Evolutionary conservation across 106 monocot genomes (phyloP).

Genomic region (Cymbidium sinense): DNA sequence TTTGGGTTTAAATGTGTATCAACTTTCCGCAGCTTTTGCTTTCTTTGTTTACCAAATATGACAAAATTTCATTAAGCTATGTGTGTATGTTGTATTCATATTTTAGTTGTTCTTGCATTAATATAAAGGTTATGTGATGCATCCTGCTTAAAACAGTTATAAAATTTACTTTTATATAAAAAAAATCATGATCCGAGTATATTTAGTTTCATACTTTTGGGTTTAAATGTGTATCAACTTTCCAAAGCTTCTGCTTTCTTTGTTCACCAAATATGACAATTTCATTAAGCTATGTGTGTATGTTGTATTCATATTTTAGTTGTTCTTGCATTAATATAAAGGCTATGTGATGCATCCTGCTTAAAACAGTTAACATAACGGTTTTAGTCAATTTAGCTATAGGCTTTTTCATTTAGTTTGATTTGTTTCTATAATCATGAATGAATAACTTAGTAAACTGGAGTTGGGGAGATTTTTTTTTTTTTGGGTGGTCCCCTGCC

Average conservation of each 20-base stretch:
- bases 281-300: not conserved
- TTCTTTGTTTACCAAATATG: not conserved
- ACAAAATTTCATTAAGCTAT: not conserved
- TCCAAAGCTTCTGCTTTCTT: not conserved
- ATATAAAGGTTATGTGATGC: not conserved
- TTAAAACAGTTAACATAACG: not conserved
- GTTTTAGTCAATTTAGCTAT: not conserved
- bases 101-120: not conserved
- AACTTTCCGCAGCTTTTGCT: not conserved
- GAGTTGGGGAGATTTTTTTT: not conserved
- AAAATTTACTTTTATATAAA: not conserved
- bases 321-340: not conserved
- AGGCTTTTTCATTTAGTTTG: not conserved
- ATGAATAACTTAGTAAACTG: not conserved
- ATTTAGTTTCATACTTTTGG: not conserved
- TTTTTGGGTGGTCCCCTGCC: not conserved
- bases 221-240: not conserved
- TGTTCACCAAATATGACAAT: not conserved
- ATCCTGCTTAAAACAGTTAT: not conserved
- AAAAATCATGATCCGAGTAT: not conserved
- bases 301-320: not conserved
- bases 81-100: not conserved
- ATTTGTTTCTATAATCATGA: not conserved
- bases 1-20: not conserved
- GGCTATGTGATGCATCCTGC: not conserved